A percentile compares a stretch with the other conserved stretches of the same genome.
These are phyloP conservation scores for Vishniacozyma victoriae DNA, from an alignment of 768 basidiomycete species.

Conservation along the genomic window DNA sequence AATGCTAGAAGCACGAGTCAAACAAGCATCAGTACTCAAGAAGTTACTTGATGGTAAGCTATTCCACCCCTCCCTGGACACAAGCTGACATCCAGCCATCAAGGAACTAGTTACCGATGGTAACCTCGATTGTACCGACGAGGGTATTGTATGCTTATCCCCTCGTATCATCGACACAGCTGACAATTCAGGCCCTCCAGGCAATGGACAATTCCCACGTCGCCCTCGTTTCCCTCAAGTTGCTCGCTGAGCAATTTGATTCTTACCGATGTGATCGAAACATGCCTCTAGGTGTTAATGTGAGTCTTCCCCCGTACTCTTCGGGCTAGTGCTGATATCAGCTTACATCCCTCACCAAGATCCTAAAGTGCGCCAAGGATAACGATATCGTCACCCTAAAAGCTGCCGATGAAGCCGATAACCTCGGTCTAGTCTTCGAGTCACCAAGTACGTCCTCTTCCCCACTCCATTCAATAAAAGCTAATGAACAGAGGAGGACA, in stretches of 20 bases:
- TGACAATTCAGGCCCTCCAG: constrained; percentile 63
- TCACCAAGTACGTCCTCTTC: constrained; percentile 62
- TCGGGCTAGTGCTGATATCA: constrained; percentile 48
- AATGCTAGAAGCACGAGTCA: constrained; percentile 73
- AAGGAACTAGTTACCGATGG: constrained; percentile 97
- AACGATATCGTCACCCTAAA: constrained; percentile 87
- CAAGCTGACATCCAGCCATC: constrained; percentile 59
- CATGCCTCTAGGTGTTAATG: constrained; percentile 55
- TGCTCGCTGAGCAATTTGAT: constrained; percentile 69
- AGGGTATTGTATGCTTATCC: constrained; percentile 64
- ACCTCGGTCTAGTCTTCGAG: constrained; percentile 82
- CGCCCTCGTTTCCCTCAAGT: constrained; percentile 83
- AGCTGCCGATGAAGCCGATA: constrained; percentile 83
- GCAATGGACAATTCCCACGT: constrained; percentile 99
- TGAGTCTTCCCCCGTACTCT: constrained; percentile 19
- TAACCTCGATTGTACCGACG: constrained; percentile 95
- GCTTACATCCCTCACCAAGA: constrained; percentile 81
- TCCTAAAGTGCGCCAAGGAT: constrained; percentile 94
- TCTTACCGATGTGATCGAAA: constrained; percentile 90
- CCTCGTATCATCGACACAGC: neutral
- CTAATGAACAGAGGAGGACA: constrained; percentile 65
- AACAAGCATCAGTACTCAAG: constrained; percentile 81
- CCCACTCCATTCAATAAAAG: neutral
- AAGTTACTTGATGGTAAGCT: constrained; percentile 81
- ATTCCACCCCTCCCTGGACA: neutral